Percentiles rank a stretch among this genome's conserved stretches.
Conservation (phyloP, 73 alveolate genomes). For the Paramecium tetraurelia region DNA sequence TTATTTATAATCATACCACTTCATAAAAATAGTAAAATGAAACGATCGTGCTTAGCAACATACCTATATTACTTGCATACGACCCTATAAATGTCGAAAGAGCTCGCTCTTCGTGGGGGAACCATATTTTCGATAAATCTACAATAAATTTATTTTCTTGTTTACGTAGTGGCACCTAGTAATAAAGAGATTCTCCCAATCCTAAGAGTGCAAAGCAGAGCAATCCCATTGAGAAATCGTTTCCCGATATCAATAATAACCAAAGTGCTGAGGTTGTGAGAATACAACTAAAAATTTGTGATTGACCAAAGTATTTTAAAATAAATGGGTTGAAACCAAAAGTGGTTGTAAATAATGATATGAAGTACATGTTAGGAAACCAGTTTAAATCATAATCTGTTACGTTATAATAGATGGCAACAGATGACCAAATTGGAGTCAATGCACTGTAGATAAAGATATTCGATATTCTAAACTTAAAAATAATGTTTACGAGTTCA, state of each 20-base stretch:
- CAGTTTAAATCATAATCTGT: neutral
- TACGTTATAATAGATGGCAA: neutral
- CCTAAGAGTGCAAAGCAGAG: neutral
- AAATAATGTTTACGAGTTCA: neutral
- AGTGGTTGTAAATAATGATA: neutral
- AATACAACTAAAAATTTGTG: neutral
- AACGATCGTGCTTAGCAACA: neutral
- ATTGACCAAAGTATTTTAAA: neutral
- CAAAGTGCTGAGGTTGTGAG: neutral
- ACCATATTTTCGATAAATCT: neutral
- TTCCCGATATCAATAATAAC: neutral
- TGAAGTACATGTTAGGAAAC: neutral
- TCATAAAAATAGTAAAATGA: neutral
- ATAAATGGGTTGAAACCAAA: neutral
- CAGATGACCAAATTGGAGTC: conserved; percentile 19
- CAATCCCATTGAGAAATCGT: neutral
- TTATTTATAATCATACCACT: neutral
- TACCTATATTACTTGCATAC: neutral
- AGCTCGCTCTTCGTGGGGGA: neutral
- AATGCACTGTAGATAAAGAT: neutral
- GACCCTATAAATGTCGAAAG: neutral
- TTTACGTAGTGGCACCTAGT: neutral
- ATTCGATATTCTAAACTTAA: neutral
- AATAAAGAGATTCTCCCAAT: neutral
- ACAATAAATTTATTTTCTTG: neutral